Evolutionary conservation across 495 filamentous ascomycete genomes (phyloP).

Genomic region (Xylaria nigripes): DNA sequence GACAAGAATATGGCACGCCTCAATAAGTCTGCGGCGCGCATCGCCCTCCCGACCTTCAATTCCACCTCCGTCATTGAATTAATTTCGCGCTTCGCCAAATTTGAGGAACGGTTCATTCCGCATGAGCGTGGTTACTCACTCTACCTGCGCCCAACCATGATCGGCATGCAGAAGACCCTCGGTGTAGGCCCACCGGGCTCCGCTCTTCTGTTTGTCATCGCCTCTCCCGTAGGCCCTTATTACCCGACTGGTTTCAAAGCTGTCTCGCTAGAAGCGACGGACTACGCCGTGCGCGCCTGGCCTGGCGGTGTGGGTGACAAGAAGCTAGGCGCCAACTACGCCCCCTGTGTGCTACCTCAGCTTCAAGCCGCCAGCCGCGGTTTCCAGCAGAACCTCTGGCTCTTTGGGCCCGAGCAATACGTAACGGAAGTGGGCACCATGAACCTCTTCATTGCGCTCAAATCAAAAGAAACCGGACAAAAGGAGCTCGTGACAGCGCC

Average conservation of each 20-base stretch:
- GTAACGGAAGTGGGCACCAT: constrained; percentile 97
- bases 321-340: constrained; percentile 98
- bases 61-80: constrained; percentile 63
- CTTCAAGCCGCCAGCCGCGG: constrained; percentile 79
- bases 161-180: constrained; percentile 88
- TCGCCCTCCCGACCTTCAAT: constrained; percentile 81
- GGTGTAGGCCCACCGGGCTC: constrained; percentile 86
- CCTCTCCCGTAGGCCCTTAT: constrained; percentile 94
- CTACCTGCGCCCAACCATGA: constrained; percentile 93
- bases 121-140: constrained; percentile 76
- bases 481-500: constrained; percentile 88
- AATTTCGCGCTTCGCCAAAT: constrained; percentile 65
- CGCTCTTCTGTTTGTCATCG: constrained; percentile 87
- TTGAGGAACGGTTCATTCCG: constrained; percentile 87
- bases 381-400: constrained; percentile 97
- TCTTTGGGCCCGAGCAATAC: constrained; percentile 89
- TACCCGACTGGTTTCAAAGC: constrained; percentile 98
- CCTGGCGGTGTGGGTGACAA: constrained; percentile 93
- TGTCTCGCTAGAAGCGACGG: constrained; percentile 82
- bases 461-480: constrained; percentile 73
- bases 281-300: constrained; percentile 95
- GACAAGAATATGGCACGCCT: constrained; percentile 92
- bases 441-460: constrained; percentile 86
- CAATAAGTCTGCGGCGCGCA: constrained; percentile 80
- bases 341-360: constrained; percentile 90